A percentile compares a stretch with the other conserved stretches of the same genome.
phyloP scores from a whole-genome alignment of 2,329 filamentous ascomycete species.

The Claviceps quebecensis region DNA sequence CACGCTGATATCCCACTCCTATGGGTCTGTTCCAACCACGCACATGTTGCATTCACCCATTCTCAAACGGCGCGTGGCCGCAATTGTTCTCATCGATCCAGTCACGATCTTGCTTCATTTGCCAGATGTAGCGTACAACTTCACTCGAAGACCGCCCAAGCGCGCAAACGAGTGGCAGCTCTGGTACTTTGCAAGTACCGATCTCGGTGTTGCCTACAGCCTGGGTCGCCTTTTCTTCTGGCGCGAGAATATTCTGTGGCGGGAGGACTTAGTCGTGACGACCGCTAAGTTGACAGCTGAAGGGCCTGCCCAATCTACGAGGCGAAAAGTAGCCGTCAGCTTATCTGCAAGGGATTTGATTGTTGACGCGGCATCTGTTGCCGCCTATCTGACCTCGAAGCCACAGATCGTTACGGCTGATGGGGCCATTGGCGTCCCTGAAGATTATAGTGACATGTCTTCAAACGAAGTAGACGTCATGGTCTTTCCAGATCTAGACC shows the following conservation, averaged over 20 bases:
- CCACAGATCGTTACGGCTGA: conserved; percentile 6
- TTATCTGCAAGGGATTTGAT: conserved; percentile 50
- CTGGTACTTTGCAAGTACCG: conserved; percentile 56
- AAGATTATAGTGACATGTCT: conserved; percentile 4
- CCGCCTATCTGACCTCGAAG: conserved; percentile 33
- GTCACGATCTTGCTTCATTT: conserved; percentile 54
- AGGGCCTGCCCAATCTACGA: background rate
- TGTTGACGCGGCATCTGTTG: conserved; percentile 44
- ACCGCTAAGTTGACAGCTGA: background rate
- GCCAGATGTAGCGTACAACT: conserved; percentile 59
- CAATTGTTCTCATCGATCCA: conserved; percentile 40
- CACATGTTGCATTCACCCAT: conserved; percentile 40
- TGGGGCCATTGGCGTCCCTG: conserved; percentile 8
- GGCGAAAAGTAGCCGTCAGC: conserved; percentile 37
- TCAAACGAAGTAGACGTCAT: conserved; percentile 34
- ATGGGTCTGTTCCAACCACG: conserved; percentile 48
- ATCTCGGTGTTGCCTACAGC: conserved; percentile 51
- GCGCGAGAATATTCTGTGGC: conserved; percentile 57
- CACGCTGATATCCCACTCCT: conserved; percentile 47
- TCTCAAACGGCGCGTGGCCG: conserved; percentile 35
- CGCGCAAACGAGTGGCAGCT: conserved; percentile 56
- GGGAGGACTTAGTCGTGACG: conserved; percentile 39
- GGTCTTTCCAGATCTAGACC: conserved; percentile 48
- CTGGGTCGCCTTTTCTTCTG: conserved; percentile 57
- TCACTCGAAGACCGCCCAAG: conserved; percentile 38